Evolutionary conservation across 1,284 basidiomycete genomes (phyloP).

Genomic region (Cutaneotrichosporon spelunceum): DNA sequence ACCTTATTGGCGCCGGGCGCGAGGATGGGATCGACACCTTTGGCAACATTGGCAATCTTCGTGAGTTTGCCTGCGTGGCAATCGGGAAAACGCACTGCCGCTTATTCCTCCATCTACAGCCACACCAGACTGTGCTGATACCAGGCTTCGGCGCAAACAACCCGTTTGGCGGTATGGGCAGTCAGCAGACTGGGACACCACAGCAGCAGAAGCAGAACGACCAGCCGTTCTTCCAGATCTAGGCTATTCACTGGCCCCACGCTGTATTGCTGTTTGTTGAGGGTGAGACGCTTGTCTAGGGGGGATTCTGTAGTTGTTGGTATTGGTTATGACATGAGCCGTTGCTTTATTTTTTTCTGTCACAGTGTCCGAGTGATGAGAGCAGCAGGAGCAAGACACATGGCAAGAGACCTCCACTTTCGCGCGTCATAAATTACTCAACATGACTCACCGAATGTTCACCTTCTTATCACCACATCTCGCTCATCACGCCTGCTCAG

Average conservation of each 20-base stretch:
- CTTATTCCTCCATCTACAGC: background rate
- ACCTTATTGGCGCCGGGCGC: slow-evolving; percentile 68
- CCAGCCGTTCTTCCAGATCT: slow-evolving; percentile 81
- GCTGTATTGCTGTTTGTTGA: background rate
- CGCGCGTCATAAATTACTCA: slow-evolving; percentile 3
- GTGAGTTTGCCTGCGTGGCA: slow-evolving; percentile 53
- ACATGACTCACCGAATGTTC: background rate
- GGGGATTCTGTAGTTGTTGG: slow-evolving; percentile 4
- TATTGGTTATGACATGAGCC: slow-evolving; percentile 6
- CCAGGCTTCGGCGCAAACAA: slow-evolving; percentile 56
- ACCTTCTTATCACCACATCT: background rate
- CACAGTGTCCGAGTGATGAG: background rate
- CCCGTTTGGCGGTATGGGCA: slow-evolving; percentile 62
- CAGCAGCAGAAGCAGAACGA: slow-evolving; percentile 54
- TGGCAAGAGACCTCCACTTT: slow-evolving; percentile 1
- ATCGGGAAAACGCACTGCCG: background rate
- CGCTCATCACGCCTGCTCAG: background rate
- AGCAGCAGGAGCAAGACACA: background rate
- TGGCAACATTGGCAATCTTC: slow-evolving; percentile 75
- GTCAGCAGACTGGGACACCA: slow-evolving; percentile 30
- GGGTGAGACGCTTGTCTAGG: background rate
- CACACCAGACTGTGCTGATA: background rate
- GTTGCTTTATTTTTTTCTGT: background rate
- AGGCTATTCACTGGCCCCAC: slow-evolving; percentile 10
- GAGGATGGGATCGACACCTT: slow-evolving; percentile 92